These are phyloP conservation scores for Rhodotorula mucilaginosa DNA, from an alignment of 1,284 basidiomycete species.

Conservation along the genomic window DNA sequence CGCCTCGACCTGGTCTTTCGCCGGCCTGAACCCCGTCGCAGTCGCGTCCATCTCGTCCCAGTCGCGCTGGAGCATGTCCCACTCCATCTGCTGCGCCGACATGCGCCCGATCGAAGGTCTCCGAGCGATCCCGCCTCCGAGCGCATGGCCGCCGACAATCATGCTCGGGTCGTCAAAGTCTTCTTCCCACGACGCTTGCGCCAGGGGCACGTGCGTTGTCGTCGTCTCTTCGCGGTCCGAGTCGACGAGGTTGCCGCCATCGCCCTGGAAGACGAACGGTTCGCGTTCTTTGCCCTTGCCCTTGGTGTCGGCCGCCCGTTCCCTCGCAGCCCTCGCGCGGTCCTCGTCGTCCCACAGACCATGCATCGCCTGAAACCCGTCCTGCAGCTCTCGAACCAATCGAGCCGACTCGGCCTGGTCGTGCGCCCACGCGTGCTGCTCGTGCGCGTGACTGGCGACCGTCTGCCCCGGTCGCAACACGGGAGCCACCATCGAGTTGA, in stretches of 20 bases:
- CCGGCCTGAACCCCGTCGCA: conserved; percentile 52
- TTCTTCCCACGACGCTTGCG: conserved; percentile 49
- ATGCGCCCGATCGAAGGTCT: not conserved
- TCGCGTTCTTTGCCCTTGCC: conserved; percentile 5
- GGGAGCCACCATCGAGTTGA: conserved; percentile 30
- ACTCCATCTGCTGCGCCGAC: conserved; percentile 53
- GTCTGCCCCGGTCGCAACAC: conserved; percentile 10
- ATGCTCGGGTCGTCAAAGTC: conserved; percentile 42
- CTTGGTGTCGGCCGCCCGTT: conserved; percentile 8
- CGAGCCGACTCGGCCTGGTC: conserved; percentile 48
- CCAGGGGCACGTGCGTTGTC: conserved; percentile 47
- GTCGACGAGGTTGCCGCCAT: conserved; percentile 38
- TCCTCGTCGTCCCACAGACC: conserved; percentile 42
- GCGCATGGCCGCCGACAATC: conserved; percentile 36
- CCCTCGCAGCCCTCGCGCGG: conserved; percentile 16
- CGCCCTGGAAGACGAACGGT: conserved; percentile 41
- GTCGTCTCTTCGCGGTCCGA: conserved; percentile 11
- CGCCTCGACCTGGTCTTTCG: conserved; percentile 49
- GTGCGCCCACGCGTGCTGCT: conserved; percentile 50
- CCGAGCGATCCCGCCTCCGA: conserved; percentile 7
- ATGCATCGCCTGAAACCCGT: conserved; percentile 31
- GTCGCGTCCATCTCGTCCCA: conserved; percentile 81
- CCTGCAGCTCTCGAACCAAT: conserved; percentile 14
- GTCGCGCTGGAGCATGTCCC: conserved; percentile 68
- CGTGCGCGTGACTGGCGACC: conserved; percentile 30